Base-by-base conservation (phyloP, 257 asterid genomes). In the Plectranthus barbatus region DNA sequence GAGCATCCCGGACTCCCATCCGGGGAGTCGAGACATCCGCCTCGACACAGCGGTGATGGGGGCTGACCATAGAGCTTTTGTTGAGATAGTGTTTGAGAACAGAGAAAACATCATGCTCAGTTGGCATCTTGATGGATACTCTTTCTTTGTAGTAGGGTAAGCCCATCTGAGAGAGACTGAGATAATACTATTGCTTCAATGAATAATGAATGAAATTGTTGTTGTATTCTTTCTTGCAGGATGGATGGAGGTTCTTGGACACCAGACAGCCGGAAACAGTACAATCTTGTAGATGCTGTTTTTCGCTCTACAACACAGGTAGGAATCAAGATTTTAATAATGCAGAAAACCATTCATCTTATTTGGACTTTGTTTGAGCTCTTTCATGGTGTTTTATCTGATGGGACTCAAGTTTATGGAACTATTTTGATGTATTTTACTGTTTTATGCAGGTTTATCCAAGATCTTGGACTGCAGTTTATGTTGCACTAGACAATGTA, bases 121-220 rank as follows among this genome's bases (percentile, higher is more conserved):
- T 58, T 84, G 90, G 89, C 95, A 89, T 75, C 94, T 89, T 47
- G 86, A 86, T 62, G 97, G 97, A 29, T 72, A 82, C 66, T 62
- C 85, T 24, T 86, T 86, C 87, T 89, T 84, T 2, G 86, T 81
- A 1, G 93, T 86, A 1, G 96, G 92, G 91, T 83, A 66, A 40
- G 78, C 4, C 7, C 11, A n/a, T 15, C 4, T 9, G 19, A 19
- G 0, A 8, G 6, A 18, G n/a, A 9, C 53, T 47, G 18, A 18
- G 18, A 7, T 21, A 20, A 11, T 12, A 14, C 2, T 8, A 14
- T 11, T 29, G 9, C 20, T 49, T 3, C 10, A 36, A 2, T 40
- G 3, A 3, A 1, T 40, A 40, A 40, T 13, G 3, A 5, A 40
- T 1, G 0, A 13, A 11, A 4, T 1, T 1, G 2, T 3, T n/a